A percentile compares a stretch with the other conserved stretches of the same genome.
phyloP scores from a whole-genome alignment of 495 filamentous ascomycete species.

The Beverwykella pulmonaria region DNA sequence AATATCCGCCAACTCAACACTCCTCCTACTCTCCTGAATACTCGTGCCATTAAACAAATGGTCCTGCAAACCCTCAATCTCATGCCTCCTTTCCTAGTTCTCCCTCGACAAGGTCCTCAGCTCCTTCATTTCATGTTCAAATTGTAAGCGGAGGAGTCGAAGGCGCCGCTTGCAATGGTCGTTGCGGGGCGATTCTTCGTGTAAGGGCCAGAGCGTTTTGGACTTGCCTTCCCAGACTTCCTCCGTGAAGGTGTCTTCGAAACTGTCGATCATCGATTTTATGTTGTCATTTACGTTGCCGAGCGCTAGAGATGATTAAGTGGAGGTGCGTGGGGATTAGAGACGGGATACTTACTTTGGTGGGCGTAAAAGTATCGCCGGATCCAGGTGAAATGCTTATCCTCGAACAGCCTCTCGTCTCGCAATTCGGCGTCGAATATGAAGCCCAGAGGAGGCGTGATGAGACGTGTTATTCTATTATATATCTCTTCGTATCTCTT shows the following conservation, averaged over 20 bases:
- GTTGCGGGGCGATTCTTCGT: conserved; percentile 37
- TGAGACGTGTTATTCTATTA: conserved; percentile 52
- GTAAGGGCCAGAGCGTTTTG: conserved; percentile 50
- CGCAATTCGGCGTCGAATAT: conserved; percentile 56
- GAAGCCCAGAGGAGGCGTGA: conserved; percentile 57
- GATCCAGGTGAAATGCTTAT: conserved; percentile 57
- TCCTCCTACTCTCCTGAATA: conserved; percentile 48
- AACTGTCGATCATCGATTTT: conserved; percentile 54
- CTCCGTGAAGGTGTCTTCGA: conserved; percentile 53
- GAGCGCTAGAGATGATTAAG: conserved; percentile 43
- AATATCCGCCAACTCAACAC: conserved; percentile 46
- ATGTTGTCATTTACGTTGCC: conserved; percentile 60
- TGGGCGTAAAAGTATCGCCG: conserved; percentile 62
- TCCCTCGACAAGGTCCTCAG: conserved; percentile 33
- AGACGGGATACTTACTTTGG: conserved; percentile 39
- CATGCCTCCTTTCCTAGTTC: conserved; percentile 38
- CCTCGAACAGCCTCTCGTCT: conserved; percentile 61
- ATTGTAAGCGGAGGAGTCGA: conserved; percentile 29
- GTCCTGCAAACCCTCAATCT: conserved; percentile 47
- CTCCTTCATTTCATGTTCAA: conserved; percentile 39
- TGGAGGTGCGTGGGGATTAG: no score
- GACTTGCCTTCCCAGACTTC: conserved; percentile 56
- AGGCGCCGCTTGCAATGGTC: conserved; percentile 34
- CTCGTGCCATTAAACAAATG: conserved; percentile 52
- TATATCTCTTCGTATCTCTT: conserved; percentile 54